Base-by-base conservation (phyloP, 1,139 yeast species). In the Hyphopichia wangnamkhiaoensis region DNA sequence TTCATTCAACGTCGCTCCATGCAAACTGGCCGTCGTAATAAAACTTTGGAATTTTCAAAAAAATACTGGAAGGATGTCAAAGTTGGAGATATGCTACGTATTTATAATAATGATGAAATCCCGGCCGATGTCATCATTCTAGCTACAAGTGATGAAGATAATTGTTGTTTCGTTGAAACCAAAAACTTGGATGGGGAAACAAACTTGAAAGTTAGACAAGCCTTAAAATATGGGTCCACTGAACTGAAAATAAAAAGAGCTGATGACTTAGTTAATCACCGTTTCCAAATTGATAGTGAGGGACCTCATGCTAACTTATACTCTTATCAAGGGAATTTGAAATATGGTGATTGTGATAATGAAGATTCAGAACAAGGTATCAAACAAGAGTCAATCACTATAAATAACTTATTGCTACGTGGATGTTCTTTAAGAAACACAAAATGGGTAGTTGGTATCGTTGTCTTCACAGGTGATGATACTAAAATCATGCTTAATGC, bases 131-230 rank as follows among this genome's bases (percentile, higher is more conserved):
- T 74, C 17, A 56, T 76, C 30, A 67, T 79, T 18, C 59, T 79
- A 13, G 61, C 80, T 13, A 71, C 83, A 1, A 71, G 79, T 48
- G 81, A 76, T 47, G 74, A 68, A 15, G 80, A 77, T 50, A 74
- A 72, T 47, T 66, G 74, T 37, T 77, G 82, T 58, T 76, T 70
- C 47, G 76, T 78, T 14, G 84, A 79, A 53, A 79, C 84, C 1
- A 79, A 78, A 49, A 79, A 79, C 50, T 61, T 79, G 39, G 84
- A 79, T 56, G 84, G 84, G 53, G 84, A 79, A 58, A 79, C 83
- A 3, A 79, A 79, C 49, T 63, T 79, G 49, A 79, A 78, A 53
- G 75, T 70, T n/a, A 74, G 73, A 50, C 73, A 68, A 44, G 69
- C 81, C 2, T 53, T 79, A 43, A 66, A 72, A 41, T 74, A 71